Percentiles rank a stretch among this genome's conserved stretches.
These are phyloP conservation scores for Auricularia sp. DNA, from an alignment of 768 basidiomycete genomes.

Conservation along the genomic window DNA sequence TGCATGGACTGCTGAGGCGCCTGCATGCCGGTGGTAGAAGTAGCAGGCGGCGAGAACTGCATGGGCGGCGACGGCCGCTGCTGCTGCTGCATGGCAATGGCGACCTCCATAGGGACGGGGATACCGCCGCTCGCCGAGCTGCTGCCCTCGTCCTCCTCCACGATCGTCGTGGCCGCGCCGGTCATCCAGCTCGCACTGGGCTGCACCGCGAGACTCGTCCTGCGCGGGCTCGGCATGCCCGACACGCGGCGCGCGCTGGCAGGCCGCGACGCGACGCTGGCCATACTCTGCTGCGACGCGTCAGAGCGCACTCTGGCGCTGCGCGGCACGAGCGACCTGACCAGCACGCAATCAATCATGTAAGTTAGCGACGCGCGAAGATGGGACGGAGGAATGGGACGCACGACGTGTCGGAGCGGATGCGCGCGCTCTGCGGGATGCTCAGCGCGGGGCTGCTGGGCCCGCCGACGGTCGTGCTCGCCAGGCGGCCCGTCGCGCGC, in stretches of 20 bases:
- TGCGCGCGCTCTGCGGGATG: not conserved
- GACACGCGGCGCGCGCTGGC: not conserved
- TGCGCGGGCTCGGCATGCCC: not conserved
- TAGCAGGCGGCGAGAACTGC: too few relatives aligned
- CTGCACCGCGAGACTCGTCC: not conserved
- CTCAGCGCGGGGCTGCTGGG: not conserved
- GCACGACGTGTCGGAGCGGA: not conserved
- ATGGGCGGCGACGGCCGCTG: too few relatives aligned
- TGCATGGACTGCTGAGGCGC: too few relatives aligned
- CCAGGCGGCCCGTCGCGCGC: not conserved
- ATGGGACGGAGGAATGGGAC: not conserved
- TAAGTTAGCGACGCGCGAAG: too few relatives aligned
- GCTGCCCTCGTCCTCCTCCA: not conserved
- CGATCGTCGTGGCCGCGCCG: not conserved
- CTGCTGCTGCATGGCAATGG: too few relatives aligned
- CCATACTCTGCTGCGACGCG: not conserved
- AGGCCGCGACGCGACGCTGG: not conserved
- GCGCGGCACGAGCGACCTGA: not conserved
- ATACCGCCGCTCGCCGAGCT: not conserved
- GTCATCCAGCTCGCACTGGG: not conserved
- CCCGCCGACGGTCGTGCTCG: not conserved
- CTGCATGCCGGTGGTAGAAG: too few relatives aligned
- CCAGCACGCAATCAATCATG: too few relatives aligned
- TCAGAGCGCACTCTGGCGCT: not conserved
- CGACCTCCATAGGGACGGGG: too few relatives aligned